phyloP scores from a whole-genome alignment of 2,329 filamentous ascomycete genomes.

The Calonectria henricotiae region DNA sequence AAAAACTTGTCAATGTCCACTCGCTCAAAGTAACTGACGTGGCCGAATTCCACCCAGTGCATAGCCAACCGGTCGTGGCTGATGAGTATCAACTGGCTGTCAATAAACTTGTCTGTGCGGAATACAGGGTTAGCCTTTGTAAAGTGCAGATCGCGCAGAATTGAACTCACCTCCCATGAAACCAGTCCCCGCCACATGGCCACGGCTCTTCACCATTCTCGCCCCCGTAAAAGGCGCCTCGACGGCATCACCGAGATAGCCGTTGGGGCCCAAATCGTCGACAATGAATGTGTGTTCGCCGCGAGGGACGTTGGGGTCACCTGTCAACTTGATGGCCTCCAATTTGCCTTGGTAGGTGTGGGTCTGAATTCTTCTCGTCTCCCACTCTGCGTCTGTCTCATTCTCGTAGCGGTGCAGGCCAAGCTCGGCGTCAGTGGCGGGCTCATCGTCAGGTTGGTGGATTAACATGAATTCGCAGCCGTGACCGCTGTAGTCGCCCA shows the following conservation, averaged over 20 bases:
- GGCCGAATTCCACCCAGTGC: constrained; percentile 80
- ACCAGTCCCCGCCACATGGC: constrained; percentile 83
- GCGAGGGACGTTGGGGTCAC: constrained; percentile 90
- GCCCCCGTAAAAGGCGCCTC: constrained; percentile 82
- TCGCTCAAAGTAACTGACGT: constrained; percentile 75
- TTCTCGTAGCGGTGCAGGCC: constrained; percentile 59
- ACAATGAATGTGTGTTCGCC: constrained; percentile 88
- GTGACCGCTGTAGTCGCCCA: constrained; percentile 90
- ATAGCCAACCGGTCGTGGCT: constrained; percentile 85
- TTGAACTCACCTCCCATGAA: constrained; percentile 78
- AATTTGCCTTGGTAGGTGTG: constrained; percentile 77
- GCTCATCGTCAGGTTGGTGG: constrained; percentile 76
- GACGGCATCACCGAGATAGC: constrained; percentile 75
- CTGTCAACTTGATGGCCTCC: constrained; percentile 91
- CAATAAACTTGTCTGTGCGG: constrained; percentile 78
- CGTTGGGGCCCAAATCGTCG: constrained; percentile 80
- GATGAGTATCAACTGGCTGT: constrained; percentile 84
- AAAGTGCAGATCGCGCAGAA: background rate
- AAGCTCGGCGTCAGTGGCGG: constrained; percentile 59
- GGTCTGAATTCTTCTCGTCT: constrained; percentile 63
- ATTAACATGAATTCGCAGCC: constrained; percentile 91
- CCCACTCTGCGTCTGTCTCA: constrained; percentile 66
- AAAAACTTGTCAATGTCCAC: constrained; percentile 73
- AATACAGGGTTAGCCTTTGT: constrained; percentile 18
- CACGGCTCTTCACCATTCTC: constrained; percentile 80